phyloP scores from a whole-genome alignment of 192 early-diverging fungal genomes.

The Dispira simplex region DNA sequence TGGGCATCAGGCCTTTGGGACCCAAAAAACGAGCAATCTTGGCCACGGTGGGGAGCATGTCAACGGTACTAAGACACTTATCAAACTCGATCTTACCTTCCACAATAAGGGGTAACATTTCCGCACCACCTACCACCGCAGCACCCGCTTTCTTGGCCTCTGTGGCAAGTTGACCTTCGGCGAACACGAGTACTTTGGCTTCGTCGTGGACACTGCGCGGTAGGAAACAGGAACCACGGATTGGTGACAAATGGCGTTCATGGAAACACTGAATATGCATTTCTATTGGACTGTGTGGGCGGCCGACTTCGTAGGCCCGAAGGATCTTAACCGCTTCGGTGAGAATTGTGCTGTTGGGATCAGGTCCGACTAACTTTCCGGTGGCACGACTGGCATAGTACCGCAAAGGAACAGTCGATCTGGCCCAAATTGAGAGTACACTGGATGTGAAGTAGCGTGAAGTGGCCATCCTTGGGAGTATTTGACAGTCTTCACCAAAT shows the following conservation, averaged over 20 bases:
- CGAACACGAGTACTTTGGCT: constrained; percentile 2
- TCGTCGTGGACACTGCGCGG: constrained; percentile 41
- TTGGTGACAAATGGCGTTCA: constrained; percentile 63
- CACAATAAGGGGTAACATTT: constrained; percentile 54
- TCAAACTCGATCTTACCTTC: constrained; percentile 59
- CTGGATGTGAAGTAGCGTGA: too few relatives aligned
- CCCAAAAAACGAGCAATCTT: constrained; percentile 81
- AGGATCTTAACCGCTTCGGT: constrained; percentile 31
- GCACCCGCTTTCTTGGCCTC: constrained; percentile 70
- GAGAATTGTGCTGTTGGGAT: constrained; percentile 32
- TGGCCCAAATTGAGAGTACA: too few relatives aligned
- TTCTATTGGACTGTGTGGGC: constrained; percentile 42
- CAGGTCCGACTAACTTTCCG: constrained; percentile 7
- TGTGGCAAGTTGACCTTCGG: constrained; percentile 56
- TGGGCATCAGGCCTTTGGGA: constrained; percentile 95
- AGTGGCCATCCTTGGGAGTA: too few relatives aligned
- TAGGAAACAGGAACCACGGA: constrained; percentile 63
- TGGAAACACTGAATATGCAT: constrained; percentile 53
- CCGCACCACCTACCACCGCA: constrained; percentile 68
- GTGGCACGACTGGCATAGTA: neutral
- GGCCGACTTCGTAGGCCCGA: constrained; percentile 50
- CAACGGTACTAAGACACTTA: constrained; percentile 75
- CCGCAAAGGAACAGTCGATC: too few relatives aligned
- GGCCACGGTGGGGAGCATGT: constrained; percentile 75
- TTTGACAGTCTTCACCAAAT: too few relatives aligned